Base-by-base conservation (phyloP, 257 asterid genomes). In the Voacanga thouarsii region DNA sequence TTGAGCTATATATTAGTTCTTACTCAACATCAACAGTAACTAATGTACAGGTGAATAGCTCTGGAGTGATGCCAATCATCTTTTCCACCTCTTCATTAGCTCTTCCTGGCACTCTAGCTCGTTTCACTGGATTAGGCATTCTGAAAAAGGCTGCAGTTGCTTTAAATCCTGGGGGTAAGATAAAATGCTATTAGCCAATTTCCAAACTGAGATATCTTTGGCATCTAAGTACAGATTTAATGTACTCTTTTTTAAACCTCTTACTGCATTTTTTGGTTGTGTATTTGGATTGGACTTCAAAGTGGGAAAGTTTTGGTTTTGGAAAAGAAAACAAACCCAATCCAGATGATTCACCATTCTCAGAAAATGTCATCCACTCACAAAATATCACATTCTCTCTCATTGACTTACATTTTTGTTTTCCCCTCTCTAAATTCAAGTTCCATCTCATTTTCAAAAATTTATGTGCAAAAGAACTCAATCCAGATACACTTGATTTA, bases 1-100 rank as follows among this genome's bases (percentile, higher is more conserved):
- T 71, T 24, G 19, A 47, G 43, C 18, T 47, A 12, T 47, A 44
- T 14, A 39, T 45, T 37, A 28, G 8, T 7, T 44, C 41, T 63
- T 19, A 21, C 24, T 3, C 47, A 28, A 66, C 65, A 66, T 76
- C 55, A 24, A 12, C 33, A 73, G 67, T 65, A 49, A 43, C 8
- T 75, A 45, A 26, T 55, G 79, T 23, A 30, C 94, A 95, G 99
- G 99, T 95, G 76, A 95, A 95, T 88, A 93, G 98, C 81, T 84
- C 99, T 51, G 99, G 99, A 69, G 98, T 95, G 82, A 95, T 95
- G 99, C 99, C 99, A 72, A 95, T 95, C 84, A 95, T 95, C 85
- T 95, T 95, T 89, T 95, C 99, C 26, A 95, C 99, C 51, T 95
- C 99, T 60, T 93, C 99, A 39, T 75, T 95, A 88, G 96, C 99